Conservation (phyloP, 192 early-diverging fungal genomes). For the Chytriomyces sp. region DNA sequence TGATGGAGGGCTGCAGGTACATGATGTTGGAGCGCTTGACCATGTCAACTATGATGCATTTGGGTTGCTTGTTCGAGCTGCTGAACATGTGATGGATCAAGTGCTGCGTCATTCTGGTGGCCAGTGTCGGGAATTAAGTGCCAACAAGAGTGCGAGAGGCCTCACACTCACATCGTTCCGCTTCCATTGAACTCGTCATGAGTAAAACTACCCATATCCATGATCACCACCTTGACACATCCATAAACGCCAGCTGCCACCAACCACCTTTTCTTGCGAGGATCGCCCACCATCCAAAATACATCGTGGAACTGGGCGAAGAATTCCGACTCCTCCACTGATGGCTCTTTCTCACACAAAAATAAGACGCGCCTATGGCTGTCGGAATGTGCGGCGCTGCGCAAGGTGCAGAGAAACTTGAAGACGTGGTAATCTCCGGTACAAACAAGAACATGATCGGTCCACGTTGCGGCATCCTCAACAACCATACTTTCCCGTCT, state of each 20-base stretch:
- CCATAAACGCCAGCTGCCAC: conserved; percentile 34
- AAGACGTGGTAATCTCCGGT: conserved; percentile 44
- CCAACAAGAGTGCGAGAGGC: too few species aligned
- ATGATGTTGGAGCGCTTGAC: conserved; percentile 58
- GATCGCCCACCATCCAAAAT: conserved; percentile 45
- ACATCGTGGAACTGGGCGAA: conserved; percentile 41
- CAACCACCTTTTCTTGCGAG: conserved; percentile 32
- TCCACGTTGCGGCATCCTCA: conserved; percentile 8
- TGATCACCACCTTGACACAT: conserved; percentile 8
- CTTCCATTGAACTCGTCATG: conserved; percentile 20
- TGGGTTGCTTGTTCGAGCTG: conserved; percentile 14
- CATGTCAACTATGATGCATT: conserved; percentile 33
- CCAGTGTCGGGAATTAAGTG: too few species aligned
- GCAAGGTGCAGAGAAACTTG: conserved; percentile 46
- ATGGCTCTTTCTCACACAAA: conserved; percentile 33
- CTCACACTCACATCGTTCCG: too few species aligned
- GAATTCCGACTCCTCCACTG: conserved; percentile 27
- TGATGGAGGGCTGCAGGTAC: conserved; percentile 52
- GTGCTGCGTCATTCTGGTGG: conserved; percentile 69
- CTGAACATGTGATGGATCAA: conserved; percentile 57
- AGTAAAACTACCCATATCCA: background rate
- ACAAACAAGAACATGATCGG: conserved; percentile 40
- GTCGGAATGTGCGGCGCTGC: conserved; percentile 31
- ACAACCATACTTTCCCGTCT: too few species aligned
- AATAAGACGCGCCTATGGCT: conserved; percentile 43